Evolutionary conservation across 2,329 filamentous ascomycete species (phyloP), one percentile per base, ranked within the genome.

Genomic region (Cladophialophora immunda): DNA sequence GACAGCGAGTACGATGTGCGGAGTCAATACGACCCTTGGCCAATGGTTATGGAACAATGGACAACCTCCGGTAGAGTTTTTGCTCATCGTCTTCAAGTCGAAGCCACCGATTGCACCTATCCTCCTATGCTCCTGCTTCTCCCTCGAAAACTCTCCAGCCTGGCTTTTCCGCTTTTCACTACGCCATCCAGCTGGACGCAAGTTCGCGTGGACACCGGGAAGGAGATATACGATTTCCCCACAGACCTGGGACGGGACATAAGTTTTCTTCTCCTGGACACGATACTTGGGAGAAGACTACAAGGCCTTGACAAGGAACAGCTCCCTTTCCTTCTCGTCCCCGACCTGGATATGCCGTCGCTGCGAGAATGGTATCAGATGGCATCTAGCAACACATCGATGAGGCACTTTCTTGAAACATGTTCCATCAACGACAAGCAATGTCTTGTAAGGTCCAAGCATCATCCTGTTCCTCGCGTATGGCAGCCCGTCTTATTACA

Each of bases 11-110:
- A 66, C 30, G 66, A 70, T 15, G 76, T 80, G 17, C 66, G 74
- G 7, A 73, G 73, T 15, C 73, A 76, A 58, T 67, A 78, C 6
- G 75, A 79, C 65, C 79, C 80, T 0, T 83, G 81, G 81, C 52
- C 72, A 17, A 68, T 71, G 8, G 61, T 82, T 74, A 79, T 30
- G 25, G 27, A 50, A 22, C 22, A 17, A 7, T 65, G 66, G 60
- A 15, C n/a, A 22, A 53, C 30, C 36, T 36, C 56, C 2, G n/a
- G 9, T 17, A 32, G 58, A 4, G 19, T 68, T 5, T 72, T 62
- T 29, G 53, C 58, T 17, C 67, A 72, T 54, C 55, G 53, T 27
- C 29, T 72, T 27, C 54, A 62, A 32, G 54, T 71, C 32, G 53
- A 60, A 15, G 38, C 52, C 6, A 19, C n/a, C 1, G 53, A 30